phyloP scores from a whole-genome alignment of 2,329 filamentous ascomycete species.

The Fusarium paranaense region DNA sequence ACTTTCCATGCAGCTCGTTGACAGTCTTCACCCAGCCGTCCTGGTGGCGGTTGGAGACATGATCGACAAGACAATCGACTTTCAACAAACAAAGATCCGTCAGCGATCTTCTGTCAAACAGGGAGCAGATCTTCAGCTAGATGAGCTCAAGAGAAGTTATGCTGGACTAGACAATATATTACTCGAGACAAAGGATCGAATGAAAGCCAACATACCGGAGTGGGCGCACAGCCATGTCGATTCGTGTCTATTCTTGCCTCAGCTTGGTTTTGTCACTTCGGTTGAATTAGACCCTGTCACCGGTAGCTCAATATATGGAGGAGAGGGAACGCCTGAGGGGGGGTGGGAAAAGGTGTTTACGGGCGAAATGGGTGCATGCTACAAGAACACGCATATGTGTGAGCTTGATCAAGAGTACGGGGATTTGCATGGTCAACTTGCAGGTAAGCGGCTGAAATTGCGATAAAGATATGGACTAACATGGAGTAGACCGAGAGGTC shows the following conservation, averaged over 20 bases:
- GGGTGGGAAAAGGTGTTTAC: conserved; percentile 84
- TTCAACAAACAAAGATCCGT: conserved; percentile 78
- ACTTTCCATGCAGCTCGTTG: conserved; percentile 60
- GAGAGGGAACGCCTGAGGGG: conserved; percentile 65
- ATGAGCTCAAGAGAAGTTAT: conserved; percentile 81
- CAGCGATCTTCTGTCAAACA: conserved; percentile 78
- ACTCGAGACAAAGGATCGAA: conserved; percentile 71
- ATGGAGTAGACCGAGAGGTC: conserved; percentile 79
- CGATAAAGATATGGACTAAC: conserved; percentile 32
- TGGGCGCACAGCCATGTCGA: conserved; percentile 64
- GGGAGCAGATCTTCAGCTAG: conserved; percentile 79
- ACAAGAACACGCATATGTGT: conserved; percentile 85
- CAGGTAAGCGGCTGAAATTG: conserved; percentile 64
- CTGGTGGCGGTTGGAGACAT: conserved; percentile 75
- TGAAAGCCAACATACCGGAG: conserved; percentile 72
- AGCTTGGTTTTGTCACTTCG: conserved; percentile 88
- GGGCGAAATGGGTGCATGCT: conserved; percentile 79
- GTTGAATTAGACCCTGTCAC: conserved; percentile 67
- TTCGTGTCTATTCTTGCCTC: conserved; percentile 91
- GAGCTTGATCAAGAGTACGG: conserved; percentile 86
- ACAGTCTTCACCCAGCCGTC: conserved; percentile 67
- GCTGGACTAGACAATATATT: conserved; percentile 82
- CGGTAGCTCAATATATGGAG: conserved; percentile 70
- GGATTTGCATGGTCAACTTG: conserved; percentile 86
- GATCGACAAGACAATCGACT: conserved; percentile 82